phyloP scores from a whole-genome alignment of 1,284 basidiomycete species.

The Moniliella sp. region DNA sequence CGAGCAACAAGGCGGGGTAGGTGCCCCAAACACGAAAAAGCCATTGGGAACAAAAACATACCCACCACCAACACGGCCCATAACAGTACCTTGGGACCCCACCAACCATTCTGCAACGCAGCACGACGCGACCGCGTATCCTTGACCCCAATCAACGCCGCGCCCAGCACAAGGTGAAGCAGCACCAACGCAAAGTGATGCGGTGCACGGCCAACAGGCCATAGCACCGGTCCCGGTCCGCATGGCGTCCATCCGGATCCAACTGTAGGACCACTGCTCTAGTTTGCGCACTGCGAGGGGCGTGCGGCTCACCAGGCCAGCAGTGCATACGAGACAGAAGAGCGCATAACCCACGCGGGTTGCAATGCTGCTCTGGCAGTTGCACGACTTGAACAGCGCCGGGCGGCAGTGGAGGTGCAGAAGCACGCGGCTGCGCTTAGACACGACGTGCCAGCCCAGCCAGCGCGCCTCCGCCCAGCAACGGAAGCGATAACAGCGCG shows the following conservation, averaged over 20 bases:
- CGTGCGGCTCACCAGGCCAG: constrained; percentile 88
- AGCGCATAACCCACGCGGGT: constrained; percentile 89
- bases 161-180: constrained; percentile 63
- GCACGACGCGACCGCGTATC: constrained; percentile 76
- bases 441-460: constrained; percentile 39
- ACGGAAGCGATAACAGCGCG: constrained; percentile 60
- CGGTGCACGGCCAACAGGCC: constrained; percentile 93
- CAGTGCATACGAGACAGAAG: constrained; percentile 79
- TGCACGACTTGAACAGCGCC: constrained; percentile 94
- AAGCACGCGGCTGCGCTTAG: constrained; percentile 27
- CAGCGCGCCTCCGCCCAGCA: constrained; percentile 56
- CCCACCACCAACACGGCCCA: constrained; percentile 57
- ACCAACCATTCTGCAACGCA: constrained; percentile 94
- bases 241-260: constrained; percentile 92
- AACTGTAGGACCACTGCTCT: constrained; percentile 79
- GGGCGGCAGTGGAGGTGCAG: constrained; percentile 60
- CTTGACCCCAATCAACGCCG: constrained; percentile 60
- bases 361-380: constrained; percentile 93
- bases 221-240: constrained; percentile 62
- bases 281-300: constrained; percentile 66
- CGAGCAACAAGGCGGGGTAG: constrained; percentile 68
- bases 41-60: constrained; percentile 79
- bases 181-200: constrained; percentile 82
- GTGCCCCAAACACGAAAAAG: constrained; percentile 95
- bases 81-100: constrained; percentile 80